Evolutionary conservation across 192 early-diverging fungal species (phyloP), one percentile per base, ranked within the genome.

Genomic region (Coemansia guatemalensis): DNA sequence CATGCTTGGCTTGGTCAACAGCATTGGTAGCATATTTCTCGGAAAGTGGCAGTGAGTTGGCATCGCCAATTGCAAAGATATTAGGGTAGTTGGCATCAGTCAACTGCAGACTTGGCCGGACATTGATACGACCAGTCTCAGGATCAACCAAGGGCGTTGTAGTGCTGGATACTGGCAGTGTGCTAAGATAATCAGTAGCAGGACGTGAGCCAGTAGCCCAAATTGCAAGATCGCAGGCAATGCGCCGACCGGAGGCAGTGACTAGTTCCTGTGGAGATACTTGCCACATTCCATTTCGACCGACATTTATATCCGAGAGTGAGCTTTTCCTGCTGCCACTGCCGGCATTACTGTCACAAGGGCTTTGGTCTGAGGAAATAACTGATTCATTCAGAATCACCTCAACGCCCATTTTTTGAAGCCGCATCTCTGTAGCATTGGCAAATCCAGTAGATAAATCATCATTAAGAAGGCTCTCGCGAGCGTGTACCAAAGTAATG

Each of bases 151-250:
- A 58, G 17, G 75, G 73, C 0, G n/a, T 23, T 1, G 66, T 59
- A 17, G 70, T 55, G 55, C 59, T 69, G 1, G 73, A 62, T 1
- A 58, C 49, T 2, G 53, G 20, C 21, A 86, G 67, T 1, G 83
- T 74, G 7, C 66, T 74, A 33, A 86, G 73, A 66, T 74, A 86
- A 9, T 68, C 72, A 17, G 85, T 83, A 48, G 82, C 62, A 18
- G 84, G 75, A 11, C 62, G 52, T 51, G 66, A 78, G 0, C 85
- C 83, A 22, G 82, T 75, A 14, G 82, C 70, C 58, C 75, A 73
- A 29, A 85, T 83, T 23, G 83, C 78, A 44, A 91, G 64, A 26
- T 91, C 87, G 58, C 83, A 80, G 20, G 80, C 72, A 47, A 91
- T 76, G 11, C 53, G 56, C 8, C 56, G 53, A 5, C 86, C 87